Evolutionary conservation across 2,329 filamentous ascomycete species (phyloP), one percentile per base, ranked within the genome.

Genomic region (Aspergillus caelatus): DNA sequence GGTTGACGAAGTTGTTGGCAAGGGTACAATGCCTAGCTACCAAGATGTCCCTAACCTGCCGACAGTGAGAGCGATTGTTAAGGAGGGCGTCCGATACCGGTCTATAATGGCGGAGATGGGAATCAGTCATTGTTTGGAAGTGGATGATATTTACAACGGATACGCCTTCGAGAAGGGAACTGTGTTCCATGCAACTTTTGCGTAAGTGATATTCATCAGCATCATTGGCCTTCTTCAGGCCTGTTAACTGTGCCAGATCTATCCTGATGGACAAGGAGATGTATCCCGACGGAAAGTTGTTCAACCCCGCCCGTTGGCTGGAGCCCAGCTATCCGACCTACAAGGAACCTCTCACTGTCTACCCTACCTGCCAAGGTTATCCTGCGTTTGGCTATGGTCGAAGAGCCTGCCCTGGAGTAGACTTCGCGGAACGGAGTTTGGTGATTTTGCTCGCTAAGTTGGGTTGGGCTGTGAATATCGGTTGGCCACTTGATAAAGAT

Each of bases 351-450:
- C 68, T 75, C 34, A 72, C 72, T 19, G 64, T 68, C 41, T 68
- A 75, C 53, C 72, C 72, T n/a, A 68, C 62, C 54, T 67, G 74
- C 23, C 71, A 69, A 64, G 66, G 69, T 55, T 68, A 68, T 58
- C 65, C 68, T 56, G 64, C 65, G 55, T 74, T 74, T 62, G 71
- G 71, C 34, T 73, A 70, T 65, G 72, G 72, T 61, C 67, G 70
- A n/a, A 68, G 72, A 50, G 67, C 69, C 61, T 75, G 72, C 54
- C 70, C 68, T 9, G 72, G 72, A 54, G 69, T 73, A 36, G 68
- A 73, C 59, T 69, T 72, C 43, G 69, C 70, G 2, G 70, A 72
- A 60, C 62, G 66, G 41, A 67, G 61, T 21, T 52, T 72, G 16
- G 58, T 68, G 16, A 63, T 71, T 21, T 43, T 70, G 28, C 52